Percentiles rank a stretch among this genome's conserved stretches.
Conservation (phyloP, 2,329 filamentous ascomycete species). For the Daldinia sp. region DNA sequence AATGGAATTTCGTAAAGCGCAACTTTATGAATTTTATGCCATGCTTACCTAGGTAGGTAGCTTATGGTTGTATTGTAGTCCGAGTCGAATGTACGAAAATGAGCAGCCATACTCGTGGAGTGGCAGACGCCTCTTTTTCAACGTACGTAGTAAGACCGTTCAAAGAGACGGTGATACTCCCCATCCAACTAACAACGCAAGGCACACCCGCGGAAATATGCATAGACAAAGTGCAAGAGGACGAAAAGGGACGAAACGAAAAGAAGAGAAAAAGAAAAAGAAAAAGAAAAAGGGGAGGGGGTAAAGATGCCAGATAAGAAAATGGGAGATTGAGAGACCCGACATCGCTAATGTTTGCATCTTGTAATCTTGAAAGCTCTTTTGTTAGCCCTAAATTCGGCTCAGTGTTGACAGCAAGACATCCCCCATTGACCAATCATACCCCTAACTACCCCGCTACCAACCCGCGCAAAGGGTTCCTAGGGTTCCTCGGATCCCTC, state of each 20-base stretch:
- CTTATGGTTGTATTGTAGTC: neutral
- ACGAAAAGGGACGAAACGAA: no score
- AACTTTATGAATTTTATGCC: neutral
- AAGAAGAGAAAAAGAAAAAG: no score
- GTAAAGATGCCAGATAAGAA: neutral
- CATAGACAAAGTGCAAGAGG: neutral
- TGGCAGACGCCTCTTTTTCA: neutral
- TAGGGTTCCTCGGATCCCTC: conserved; percentile 7
- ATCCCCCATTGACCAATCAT: conserved; percentile 29
- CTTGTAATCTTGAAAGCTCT: conserved; percentile 6
- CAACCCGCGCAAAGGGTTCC: no score
- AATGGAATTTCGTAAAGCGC: neutral
- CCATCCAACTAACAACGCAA: neutral
- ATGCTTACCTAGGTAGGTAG: no score
- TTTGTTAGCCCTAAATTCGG: conserved; percentile 16
- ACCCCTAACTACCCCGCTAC: conserved; percentile 29
- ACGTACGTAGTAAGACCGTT: neutral
- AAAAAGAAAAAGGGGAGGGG: neutral
- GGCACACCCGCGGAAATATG: neutral
- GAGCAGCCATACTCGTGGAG: neutral
- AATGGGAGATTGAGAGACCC: conserved; percentile 3
- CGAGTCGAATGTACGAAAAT: neutral
- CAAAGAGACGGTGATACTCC: neutral
- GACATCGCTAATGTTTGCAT: conserved; percentile 25
- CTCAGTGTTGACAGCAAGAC: conserved; percentile 29